Evolutionary conservation across 495 filamentous ascomycete species (phyloP).

Genomic region (Oidiodendron maius): DNA sequence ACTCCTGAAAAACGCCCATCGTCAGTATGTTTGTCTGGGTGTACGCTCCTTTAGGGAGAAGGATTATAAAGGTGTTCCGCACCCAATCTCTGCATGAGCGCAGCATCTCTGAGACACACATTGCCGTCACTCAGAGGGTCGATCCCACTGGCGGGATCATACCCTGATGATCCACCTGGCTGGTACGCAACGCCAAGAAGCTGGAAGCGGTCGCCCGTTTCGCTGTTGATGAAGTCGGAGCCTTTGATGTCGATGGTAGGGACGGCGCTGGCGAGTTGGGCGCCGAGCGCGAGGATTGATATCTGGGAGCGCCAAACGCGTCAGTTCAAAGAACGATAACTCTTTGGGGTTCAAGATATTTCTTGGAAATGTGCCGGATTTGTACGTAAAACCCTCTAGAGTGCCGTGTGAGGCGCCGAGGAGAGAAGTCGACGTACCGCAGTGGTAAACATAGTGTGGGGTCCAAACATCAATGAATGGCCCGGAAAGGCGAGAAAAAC

Average conservation of each 20-base stretch:
- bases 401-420: too few species aligned
- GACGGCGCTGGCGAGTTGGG: constrained; percentile 58
- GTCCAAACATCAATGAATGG: too few species aligned
- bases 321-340: too few species aligned
- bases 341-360: too few species aligned
- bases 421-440: too few species aligned
- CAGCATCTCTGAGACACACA: constrained; percentile 83
- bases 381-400: too few species aligned
- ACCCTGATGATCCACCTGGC: constrained; percentile 81
- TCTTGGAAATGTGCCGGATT: too few species aligned
- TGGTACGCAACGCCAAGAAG: constrained; percentile 93
- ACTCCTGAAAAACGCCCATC: constrained; percentile 47
- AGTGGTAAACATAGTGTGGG: too few species aligned
- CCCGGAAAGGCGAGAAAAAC: too few species aligned
- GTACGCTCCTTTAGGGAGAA: too few species aligned
- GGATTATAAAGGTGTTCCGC: too few species aligned
- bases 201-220: constrained; percentile 75
- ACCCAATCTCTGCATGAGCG: constrained; percentile 81
- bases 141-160: constrained; percentile 48
- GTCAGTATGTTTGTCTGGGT: constrained; percentile 8
- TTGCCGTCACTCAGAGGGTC: constrained; percentile 75
- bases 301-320: constrained; percentile 2
- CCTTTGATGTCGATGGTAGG: constrained; percentile 67
- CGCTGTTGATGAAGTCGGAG: constrained; percentile 76
- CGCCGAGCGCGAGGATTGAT: constrained; percentile 24